Percentiles rank a stretch among this genome's conserved stretches.
These are phyloP conservation scores for Pisolithus orientalis DNA, from an alignment of 768 basidiomycete genomes.

Conservation along the genomic window DNA sequence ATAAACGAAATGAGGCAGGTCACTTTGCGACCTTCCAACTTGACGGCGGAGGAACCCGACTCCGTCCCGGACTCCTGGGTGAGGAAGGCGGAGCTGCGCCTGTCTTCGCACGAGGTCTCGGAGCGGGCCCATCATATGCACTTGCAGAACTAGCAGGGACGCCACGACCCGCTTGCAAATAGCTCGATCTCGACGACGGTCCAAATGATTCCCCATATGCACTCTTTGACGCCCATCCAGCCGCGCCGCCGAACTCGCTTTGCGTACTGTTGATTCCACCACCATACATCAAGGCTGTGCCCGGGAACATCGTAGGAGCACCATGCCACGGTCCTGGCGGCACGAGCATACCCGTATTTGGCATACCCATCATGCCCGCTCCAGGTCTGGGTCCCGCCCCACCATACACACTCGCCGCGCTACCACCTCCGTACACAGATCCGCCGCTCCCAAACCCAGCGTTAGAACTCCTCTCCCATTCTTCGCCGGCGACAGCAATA, in stretches of 20 bases:
- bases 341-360: slow-evolving; percentile 34
- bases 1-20: neutral
- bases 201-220: slow-evolving; percentile 67
- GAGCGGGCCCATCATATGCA: slow-evolving; percentile 13
- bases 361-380: slow-evolving; percentile 34
- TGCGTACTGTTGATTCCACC: slow-evolving; percentile 41
- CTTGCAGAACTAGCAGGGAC: slow-evolving; percentile 12
- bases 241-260: slow-evolving; percentile 59
- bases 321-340: slow-evolving; percentile 35
- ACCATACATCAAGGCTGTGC: slow-evolving; percentile 52
- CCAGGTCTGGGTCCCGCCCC: slow-evolving; percentile 28
- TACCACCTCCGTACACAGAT: slow-evolving; percentile 30
- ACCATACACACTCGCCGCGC: slow-evolving; percentile 44
- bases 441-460: slow-evolving; percentile 37
- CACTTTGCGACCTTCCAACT: slow-evolving; percentile 46
- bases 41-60: slow-evolving; percentile 46
- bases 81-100: slow-evolving; percentile 18
- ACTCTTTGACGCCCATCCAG: slow-evolving; percentile 51
- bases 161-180: neutral
- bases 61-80: slow-evolving; percentile 16
- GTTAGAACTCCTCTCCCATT: slow-evolving; percentile 80
- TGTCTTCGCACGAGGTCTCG: slow-evolving; percentile 30
- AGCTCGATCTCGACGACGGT: slow-evolving; percentile 20
- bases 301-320: slow-evolving; percentile 47
- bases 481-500: slow-evolving; percentile 81